A percentile compares a stretch with the other conserved stretches of the same genome.
These are phyloP conservation scores for Aeminium ludgeri DNA, from an alignment of 495 filamentous ascomycete species.

Conservation along the genomic window DNA sequence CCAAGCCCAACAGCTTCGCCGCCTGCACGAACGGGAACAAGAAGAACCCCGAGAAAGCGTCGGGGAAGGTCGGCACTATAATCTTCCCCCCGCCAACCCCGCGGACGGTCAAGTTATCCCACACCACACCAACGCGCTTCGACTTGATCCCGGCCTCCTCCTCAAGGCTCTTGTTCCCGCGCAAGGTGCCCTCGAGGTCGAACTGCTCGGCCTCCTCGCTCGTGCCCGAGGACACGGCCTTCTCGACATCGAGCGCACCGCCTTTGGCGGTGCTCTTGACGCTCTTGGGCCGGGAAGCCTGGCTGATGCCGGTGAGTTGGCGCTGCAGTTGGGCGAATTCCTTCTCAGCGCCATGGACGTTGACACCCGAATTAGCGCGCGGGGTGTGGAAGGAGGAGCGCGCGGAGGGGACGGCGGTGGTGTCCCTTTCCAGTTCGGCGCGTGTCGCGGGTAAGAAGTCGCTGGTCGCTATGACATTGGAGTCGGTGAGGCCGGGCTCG, in stretches of 20 bases:
- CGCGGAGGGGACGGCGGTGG: background rate
- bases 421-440: conserved; percentile 5
- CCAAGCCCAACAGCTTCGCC: conserved; percentile 39
- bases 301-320: conserved; percentile 46
- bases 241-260: conserved; percentile 33
- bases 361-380: conserved; percentile 33
- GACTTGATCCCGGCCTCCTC: conserved; percentile 57
- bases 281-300: conserved; percentile 31
- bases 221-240: conserved; percentile 29
- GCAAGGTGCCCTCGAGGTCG: conserved; percentile 51
- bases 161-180: conserved; percentile 52
- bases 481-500: background rate
- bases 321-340: conserved; percentile 62
- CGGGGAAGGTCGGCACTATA: conserved; percentile 61
- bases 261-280: conserved; percentile 19
- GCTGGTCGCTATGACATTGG: background rate
- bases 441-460: conserved; percentile 6
- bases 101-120: conserved; percentile 60
- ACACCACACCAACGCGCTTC: conserved; percentile 66
- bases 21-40: conserved; percentile 42
- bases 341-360: conserved; percentile 55
- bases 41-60: conserved; percentile 62
- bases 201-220: conserved; percentile 40
- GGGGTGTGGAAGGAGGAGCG: conserved; percentile 3
- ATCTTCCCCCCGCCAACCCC: conserved; percentile 62